Evolutionary conservation across 805 yeast species (phyloP), one percentile per base, ranked within the genome.

Genomic region (Ogataea paraovalis): DNA sequence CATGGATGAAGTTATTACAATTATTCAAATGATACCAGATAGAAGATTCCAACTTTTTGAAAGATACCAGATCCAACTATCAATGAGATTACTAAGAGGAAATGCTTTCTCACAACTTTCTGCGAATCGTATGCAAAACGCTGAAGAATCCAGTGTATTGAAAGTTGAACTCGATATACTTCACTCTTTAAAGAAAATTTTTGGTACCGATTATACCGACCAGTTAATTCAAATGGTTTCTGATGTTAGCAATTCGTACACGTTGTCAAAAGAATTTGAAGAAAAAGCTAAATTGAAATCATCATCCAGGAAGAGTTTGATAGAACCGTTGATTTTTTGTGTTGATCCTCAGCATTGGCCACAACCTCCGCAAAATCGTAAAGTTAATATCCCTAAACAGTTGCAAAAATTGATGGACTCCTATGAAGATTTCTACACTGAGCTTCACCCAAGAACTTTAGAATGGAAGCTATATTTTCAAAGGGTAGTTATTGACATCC

Each of bases 401-500:
- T 39, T 60, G 27, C 39, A 37, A 14, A 36, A 9, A 1, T 23
- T 55, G 12, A 20, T 44, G 4, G 28, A 25, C 5, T 46, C 45
- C 7, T 53, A 45, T 39, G 59, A 56, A 39, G 14, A 34, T 2
- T 55, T 41, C 37, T 52, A 45, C 25, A 45, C 40, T 4, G 27
- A 39, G 1, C 27, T 44, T 8, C 42, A 50, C 25, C 43, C 43
- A 9, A 39, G 50, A 21, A 59, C 46, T 3, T 58, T 74, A 14
- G 70, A 73, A 49, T 75, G 80, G 80, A 64, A 61, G 44, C 69
- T 65, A 42, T 63, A 70, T 16, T 58, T 75, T 16, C 79, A 76
- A 44, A 74, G 73, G 49, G 48, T 75, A 18, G 53, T 58, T 0
- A 60, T 76, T 14, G 48, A 52, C 13, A 66, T 66, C 2, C 49